Evolutionary conservation across 495 filamentous ascomycete species (phyloP).

Genomic region (Aspergillus funiculosus): DNA sequence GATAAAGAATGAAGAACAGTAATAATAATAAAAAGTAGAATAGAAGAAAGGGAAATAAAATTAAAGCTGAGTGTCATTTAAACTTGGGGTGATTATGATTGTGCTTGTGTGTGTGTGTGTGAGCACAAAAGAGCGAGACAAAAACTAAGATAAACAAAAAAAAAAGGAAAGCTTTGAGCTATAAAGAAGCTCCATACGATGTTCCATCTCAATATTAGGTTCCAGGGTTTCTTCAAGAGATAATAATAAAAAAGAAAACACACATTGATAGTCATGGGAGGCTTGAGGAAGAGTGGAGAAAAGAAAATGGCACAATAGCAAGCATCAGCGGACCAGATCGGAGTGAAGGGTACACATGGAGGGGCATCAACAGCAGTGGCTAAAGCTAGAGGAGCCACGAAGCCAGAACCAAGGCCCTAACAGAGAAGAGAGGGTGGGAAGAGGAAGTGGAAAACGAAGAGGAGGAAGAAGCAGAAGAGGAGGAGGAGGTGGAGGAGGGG

Average conservation of each 20-base stretch:
- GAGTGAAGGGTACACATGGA: constrained; percentile 2
- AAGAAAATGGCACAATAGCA: not conserved
- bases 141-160: no score
- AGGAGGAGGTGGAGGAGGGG: not conserved
- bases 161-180: no score
- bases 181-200: no score
- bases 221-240: no score
- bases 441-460: not conserved
- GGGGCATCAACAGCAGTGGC: constrained; percentile 3
- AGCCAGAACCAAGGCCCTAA: not conserved
- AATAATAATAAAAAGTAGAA: no score
- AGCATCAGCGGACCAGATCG: constrained; percentile 7
- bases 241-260: constrained; percentile 4
- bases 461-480: not conserved
- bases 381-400: constrained; percentile 2
- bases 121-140: no score
- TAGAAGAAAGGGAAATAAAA: no score
- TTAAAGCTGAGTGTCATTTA: no score
- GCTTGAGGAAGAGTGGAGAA: constrained; percentile 12
- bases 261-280: constrained; percentile 5
- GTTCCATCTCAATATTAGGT: no score
- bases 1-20: no score
- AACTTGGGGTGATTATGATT: no score
- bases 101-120: no score
- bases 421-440: not conserved